phyloP scores from a whole-genome alignment of 352 stramenopile species.

The Blastocystis sp. region DNA sequence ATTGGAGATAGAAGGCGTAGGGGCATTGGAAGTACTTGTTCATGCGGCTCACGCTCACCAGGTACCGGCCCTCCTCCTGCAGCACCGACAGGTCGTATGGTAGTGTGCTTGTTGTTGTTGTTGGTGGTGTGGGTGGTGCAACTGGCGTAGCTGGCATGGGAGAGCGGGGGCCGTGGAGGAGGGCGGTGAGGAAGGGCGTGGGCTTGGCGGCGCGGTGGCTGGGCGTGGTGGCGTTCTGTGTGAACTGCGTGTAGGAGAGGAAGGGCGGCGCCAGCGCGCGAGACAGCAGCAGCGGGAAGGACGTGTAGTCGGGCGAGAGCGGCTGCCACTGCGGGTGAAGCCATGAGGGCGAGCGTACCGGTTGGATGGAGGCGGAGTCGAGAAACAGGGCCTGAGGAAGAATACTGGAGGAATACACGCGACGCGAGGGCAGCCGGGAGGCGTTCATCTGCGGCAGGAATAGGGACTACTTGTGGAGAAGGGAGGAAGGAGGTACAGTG shows the following conservation, averaged over 20 bases:
- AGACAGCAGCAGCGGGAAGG: not conserved
- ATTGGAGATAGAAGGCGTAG: constrained; percentile 45
- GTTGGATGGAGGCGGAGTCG: not conserved
- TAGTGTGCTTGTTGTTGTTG: not conserved
- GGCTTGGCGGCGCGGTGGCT: not conserved
- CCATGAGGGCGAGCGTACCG: not conserved
- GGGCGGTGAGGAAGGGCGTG: not conserved
- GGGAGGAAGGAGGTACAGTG: not conserved
- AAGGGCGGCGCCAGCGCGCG: constrained; percentile 27
- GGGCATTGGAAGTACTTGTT: constrained; percentile 22
- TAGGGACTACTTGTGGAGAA: constrained; percentile 14
- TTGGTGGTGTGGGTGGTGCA: not conserved
- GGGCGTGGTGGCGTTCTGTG: not conserved
- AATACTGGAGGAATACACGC: constrained; percentile 5
- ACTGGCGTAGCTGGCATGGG: not conserved
- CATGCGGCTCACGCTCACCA: constrained; percentile 37
- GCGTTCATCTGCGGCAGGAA: constrained; percentile 63
- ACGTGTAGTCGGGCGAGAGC: not conserved
- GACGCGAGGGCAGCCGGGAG: constrained; percentile 19
- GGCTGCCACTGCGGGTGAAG: constrained; percentile 10
- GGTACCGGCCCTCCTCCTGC: not conserved
- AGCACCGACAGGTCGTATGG: not conserved
- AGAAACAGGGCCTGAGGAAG: constrained; percentile 13
- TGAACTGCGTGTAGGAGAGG: constrained; percentile 45
- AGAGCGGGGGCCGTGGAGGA: not conserved